Conservation (phyloP, 176 grass and related monocot species). For the Phoenix roebelenii region DNA sequence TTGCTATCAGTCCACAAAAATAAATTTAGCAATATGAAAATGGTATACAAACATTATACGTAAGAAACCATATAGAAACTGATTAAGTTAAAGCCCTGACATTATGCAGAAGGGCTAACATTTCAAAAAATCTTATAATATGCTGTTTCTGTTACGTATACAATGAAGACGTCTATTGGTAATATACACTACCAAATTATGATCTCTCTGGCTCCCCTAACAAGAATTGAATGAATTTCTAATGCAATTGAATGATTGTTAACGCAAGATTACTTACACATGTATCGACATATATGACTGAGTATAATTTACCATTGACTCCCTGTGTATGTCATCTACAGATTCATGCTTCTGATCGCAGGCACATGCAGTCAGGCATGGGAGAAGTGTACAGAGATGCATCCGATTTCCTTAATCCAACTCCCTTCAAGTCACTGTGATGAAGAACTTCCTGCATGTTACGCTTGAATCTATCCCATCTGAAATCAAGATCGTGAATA, state of each 20-base stretch:
- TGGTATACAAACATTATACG: no score
- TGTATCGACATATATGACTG: constrained; percentile 7
- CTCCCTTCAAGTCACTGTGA: constrained; percentile 56
- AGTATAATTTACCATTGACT: no score
- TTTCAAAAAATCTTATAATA: no score
- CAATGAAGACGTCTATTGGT: no score
- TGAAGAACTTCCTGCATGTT: constrained; percentile 67
- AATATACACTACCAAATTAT: constrained; percentile 7
- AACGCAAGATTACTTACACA: constrained; percentile 29
- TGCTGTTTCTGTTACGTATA: no score
- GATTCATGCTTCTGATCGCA: constrained; percentile 29
- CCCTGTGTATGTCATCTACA: not conserved
- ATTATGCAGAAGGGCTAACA: no score
- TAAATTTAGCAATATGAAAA: no score
- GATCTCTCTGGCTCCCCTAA: constrained; percentile 4
- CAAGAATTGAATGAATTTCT: constrained; percentile 7
- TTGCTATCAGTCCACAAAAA: no score
- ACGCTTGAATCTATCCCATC: constrained; percentile 74
- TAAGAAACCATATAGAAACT: no score
- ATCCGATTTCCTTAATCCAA: constrained; percentile 43
- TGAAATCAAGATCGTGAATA: constrained; percentile 9
- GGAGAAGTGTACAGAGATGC: constrained; percentile 67
- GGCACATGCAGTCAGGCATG: constrained; percentile 89
- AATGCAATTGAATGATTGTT: constrained; percentile 6
- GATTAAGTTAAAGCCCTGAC: no score